Percentiles rank a stretch among this genome's conserved stretches.
Evolutionary conservation across 1,284 basidiomycete species (phyloP).

Genomic region (Austroboletus niveus): DNA sequence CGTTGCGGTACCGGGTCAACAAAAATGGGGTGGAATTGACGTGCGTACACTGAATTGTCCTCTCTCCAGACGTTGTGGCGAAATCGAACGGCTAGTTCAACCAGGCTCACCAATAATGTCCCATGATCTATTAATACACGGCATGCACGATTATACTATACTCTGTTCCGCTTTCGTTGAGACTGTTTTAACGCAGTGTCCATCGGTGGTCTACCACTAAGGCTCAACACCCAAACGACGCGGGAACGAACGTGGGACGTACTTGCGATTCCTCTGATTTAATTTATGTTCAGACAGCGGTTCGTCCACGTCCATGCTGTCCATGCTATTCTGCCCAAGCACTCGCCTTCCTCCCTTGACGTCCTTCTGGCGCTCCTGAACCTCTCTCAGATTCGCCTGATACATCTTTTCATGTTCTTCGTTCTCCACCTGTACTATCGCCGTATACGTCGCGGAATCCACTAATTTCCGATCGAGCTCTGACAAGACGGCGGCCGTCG

Average conservation of each 20-base stretch:
- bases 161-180: constrained; percentile 44
- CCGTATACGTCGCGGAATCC: constrained; percentile 31
- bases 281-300: constrained; percentile 28
- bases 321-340: constrained; percentile 25
- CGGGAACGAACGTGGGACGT: constrained; percentile 20
- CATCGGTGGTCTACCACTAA: constrained; percentile 23
- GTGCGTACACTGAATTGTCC: too few species aligned
- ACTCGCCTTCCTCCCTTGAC: constrained; percentile 39
- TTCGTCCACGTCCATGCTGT: constrained; percentile 54
- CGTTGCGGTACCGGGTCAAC: too few species aligned
- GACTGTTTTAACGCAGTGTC: constrained; percentile 37
- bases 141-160: constrained; percentile 19
- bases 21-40: too few species aligned
- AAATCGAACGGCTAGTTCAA: too few species aligned
- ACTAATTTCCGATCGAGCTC: constrained; percentile 50
- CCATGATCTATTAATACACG: constrained; percentile 15
- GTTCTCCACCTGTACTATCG: constrained; percentile 27
- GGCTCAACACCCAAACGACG: constrained; percentile 1
- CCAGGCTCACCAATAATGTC: too few species aligned
- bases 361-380: constrained; percentile 47
- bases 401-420: constrained; percentile 38
- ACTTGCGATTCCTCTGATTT: constrained; percentile 56
- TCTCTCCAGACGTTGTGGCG: too few species aligned
- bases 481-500: constrained; percentile 61
- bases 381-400: constrained; percentile 37